Evolutionary conservation across 1,284 basidiomycete species (phyloP).

Genomic region (Gymnopus androsaceus): DNA sequence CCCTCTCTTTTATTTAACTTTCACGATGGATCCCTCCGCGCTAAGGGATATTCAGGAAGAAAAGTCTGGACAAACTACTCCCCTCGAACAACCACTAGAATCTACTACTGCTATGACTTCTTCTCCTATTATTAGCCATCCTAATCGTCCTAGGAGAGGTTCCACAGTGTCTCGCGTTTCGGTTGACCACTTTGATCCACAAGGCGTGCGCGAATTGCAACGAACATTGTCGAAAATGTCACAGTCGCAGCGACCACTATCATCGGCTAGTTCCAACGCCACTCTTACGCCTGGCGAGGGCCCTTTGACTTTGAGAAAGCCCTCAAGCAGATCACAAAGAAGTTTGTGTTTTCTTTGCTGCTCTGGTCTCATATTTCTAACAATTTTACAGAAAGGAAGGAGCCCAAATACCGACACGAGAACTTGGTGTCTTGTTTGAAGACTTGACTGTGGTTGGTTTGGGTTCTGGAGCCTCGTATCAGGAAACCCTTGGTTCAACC

Average conservation of each 20-base stretch:
- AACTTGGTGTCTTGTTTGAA: constrained; percentile 52
- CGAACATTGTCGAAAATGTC: constrained; percentile 36
- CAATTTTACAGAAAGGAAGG: constrained; percentile 40
- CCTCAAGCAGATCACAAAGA: constrained; percentile 37
- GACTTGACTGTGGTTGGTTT: constrained; percentile 51
- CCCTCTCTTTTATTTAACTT: background rate
- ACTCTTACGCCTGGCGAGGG: constrained; percentile 31
- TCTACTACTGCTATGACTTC: background rate
- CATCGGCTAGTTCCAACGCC: constrained; percentile 19
- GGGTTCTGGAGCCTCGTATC: constrained; percentile 42
- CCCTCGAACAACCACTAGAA: background rate
- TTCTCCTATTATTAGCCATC: background rate
- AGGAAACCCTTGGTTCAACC: constrained; percentile 44
- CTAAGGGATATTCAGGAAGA: constrained; percentile 6
- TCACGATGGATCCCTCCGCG: background rate
- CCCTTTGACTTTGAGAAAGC: constrained; percentile 51
- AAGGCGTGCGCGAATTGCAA: constrained; percentile 33
- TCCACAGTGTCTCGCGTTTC: constrained; percentile 23
- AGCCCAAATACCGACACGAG: constrained; percentile 42
- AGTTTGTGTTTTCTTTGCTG: constrained; percentile 31
- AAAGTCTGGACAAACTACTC: constrained; percentile 4
- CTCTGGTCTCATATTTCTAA: background rate
- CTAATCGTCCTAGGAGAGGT: background rate
- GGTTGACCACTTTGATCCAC: constrained; percentile 34
- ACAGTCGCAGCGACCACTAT: background rate